Conservation (phyloP, 2,329 filamentous ascomycete genomes). For the Aphanoascus verrucosus region DNA sequence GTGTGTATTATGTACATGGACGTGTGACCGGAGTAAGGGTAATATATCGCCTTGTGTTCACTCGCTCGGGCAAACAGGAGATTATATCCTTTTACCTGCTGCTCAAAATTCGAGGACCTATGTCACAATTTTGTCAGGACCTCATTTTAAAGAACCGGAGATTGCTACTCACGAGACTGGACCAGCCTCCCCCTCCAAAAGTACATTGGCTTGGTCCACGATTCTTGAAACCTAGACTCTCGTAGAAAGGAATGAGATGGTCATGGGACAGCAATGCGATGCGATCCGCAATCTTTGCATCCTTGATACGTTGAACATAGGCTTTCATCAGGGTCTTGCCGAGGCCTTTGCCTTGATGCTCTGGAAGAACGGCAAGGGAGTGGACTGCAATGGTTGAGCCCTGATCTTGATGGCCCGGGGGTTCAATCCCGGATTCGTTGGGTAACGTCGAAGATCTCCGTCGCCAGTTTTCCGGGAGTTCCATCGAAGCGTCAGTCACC, state of each 20-base stretch:
- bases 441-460: conserved; percentile 29
- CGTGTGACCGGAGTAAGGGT: not conserved
- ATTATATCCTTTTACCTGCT: not conserved
- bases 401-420: conserved; percentile 58
- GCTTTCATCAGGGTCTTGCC: conserved; percentile 63
- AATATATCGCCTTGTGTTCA: not conserved
- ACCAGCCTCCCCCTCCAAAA: conserved; percentile 72
- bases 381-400: conserved; percentile 72
- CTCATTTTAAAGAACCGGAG: conserved; percentile 20
- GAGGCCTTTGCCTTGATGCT: conserved; percentile 62
- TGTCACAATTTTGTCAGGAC: not conserved
- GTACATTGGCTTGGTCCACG: conserved; percentile 56
- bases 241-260: conserved; percentile 63
- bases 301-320: conserved; percentile 66
- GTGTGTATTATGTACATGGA: not conserved
- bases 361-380: conserved; percentile 67
- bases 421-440: conserved; percentile 30
- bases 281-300: conserved; percentile 57
- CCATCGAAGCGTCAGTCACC: conserved; percentile 70
- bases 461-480: conserved; percentile 57
- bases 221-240: conserved; percentile 61
- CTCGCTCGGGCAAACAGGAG: not conserved
- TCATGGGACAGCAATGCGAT: conserved; percentile 69
- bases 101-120: conserved; percentile 14
- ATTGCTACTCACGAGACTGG: conserved; percentile 56